These are phyloP conservation scores for Marsdenia floribunda DNA, from an alignment of 257 asterid species.

Conservation along the genomic window DNA sequence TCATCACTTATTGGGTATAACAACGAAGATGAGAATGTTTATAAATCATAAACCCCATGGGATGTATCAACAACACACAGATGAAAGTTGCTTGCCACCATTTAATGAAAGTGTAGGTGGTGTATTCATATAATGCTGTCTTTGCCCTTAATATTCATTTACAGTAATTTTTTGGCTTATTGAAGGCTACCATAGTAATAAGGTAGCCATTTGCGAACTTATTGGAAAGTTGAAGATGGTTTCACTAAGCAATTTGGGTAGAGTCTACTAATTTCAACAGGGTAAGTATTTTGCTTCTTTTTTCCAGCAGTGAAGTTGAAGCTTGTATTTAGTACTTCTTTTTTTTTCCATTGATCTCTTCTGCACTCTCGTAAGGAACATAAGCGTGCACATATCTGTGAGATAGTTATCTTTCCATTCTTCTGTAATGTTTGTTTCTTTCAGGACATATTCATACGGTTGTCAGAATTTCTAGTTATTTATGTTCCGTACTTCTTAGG, in stretches of 20 bases:
- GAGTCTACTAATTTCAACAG: conserved; percentile 22
- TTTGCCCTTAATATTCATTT: conserved; percentile 80
- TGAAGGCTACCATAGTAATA: conserved; percentile 77
- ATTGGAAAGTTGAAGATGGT: conserved; percentile 59
- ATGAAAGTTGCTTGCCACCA: conserved; percentile 80
- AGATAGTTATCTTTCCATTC: no score
- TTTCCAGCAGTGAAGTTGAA: conserved; percentile 52
- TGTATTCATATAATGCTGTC: conserved; percentile 62
- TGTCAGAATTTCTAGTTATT: no score
- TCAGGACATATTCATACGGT: no score
- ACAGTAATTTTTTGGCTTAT: conserved; percentile 77
- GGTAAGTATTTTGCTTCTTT: conserved; percentile 55
- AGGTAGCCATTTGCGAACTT: conserved; percentile 72
- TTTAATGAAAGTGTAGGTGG: conserved; percentile 64
- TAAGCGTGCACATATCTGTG: no score
- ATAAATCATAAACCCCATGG: conserved; percentile 69
- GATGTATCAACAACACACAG: conserved; percentile 65
- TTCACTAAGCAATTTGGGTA: conserved; percentile 73
- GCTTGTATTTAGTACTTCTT: conserved; percentile 49
- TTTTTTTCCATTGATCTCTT: conserved; percentile 86
- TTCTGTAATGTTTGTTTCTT: no score
- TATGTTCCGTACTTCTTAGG: neutral
- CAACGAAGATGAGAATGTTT: conserved; percentile 53
- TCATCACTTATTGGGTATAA: conserved; percentile 71
- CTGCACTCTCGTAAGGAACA: conserved; percentile 48